phyloP scores from a whole-genome alignment of 805 yeast genomes.

The Zygoascus flipseniorum region DNA sequence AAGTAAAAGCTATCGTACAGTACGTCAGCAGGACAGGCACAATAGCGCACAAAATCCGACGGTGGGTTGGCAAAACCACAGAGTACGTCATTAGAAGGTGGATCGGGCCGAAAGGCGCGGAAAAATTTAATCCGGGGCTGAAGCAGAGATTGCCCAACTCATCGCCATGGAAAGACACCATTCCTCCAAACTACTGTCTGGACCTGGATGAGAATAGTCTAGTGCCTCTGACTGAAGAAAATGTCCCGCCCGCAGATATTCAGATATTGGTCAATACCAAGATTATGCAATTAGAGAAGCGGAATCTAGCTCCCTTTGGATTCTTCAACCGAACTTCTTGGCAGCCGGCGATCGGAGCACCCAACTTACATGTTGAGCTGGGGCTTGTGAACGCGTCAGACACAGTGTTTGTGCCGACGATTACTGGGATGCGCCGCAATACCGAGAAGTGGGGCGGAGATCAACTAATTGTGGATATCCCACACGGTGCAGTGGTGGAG shows the following conservation, averaged over 20 bases:
- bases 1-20: slow-evolving; percentile 41
- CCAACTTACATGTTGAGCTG: slow-evolving; percentile 22
- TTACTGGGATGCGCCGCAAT: slow-evolving; percentile 49
- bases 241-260: slow-evolving; percentile 12
- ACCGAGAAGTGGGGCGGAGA: slow-evolving; percentile 37
- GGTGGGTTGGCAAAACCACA: not conserved
- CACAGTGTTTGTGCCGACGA: slow-evolving; percentile 30
- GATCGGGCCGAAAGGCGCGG: not conserved
- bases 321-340: slow-evolving; percentile 21
- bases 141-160: slow-evolving; percentile 27
- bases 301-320: not conserved
- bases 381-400: slow-evolving; percentile 24
- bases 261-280: slow-evolving; percentile 9
- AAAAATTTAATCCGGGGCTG: not conserved
- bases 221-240: slow-evolving; percentile 4
- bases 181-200: slow-evolving; percentile 6
- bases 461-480: slow-evolving; percentile 51
- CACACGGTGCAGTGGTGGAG: slow-evolving; percentile 56
- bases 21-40: not conserved
- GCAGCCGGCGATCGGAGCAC: slow-evolving; percentile 22
- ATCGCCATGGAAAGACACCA: slow-evolving; percentile 15
- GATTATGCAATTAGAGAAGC: slow-evolving; percentile 10
- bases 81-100: not conserved
- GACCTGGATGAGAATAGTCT: slow-evolving; percentile 7
- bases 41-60: not conserved